Conservation (phyloP, 306 rosid species). For the Casuarina equisetifolia region DNA sequence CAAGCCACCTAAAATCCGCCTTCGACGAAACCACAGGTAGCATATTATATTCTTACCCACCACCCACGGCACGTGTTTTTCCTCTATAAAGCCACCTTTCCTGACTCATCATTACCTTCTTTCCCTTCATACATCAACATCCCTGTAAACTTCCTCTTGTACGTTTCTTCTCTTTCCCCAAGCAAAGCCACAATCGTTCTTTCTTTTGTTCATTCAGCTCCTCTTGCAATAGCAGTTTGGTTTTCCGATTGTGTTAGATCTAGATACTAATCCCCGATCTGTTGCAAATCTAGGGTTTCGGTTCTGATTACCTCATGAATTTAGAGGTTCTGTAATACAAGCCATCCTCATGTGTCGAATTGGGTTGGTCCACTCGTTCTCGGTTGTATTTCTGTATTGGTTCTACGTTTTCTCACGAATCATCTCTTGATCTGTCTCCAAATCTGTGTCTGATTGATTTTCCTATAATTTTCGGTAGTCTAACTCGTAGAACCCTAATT, state of each 20-base stretch:
- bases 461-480: neutral
- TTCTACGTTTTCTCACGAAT: constrained; percentile 73
- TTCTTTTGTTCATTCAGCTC: neutral
- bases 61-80: neutral
- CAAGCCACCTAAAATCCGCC: neutral
- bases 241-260: neutral
- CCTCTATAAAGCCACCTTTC: constrained; percentile 19
- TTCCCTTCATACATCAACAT: constrained; percentile 1
- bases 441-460: neutral
- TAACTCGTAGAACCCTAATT: constrained; percentile 17
- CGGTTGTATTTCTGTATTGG: constrained; percentile 67
- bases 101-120: fast-evolving
- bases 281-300: constrained; percentile 3
- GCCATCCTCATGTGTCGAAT: constrained; percentile 43
- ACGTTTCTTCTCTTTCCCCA: neutral
- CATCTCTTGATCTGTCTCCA: constrained; percentile 13
- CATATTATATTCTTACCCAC: neutral
- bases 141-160: neutral
- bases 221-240: neutral
- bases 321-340: constrained; percentile 41
- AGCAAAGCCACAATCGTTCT: neutral
- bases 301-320: constrained; percentile 32
- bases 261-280: neutral
- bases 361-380: constrained; percentile 56
- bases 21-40: too few species aligned